Conservation (phyloP, 768 basidiomycete genomes). For the Termitomyces sp. region DNA sequence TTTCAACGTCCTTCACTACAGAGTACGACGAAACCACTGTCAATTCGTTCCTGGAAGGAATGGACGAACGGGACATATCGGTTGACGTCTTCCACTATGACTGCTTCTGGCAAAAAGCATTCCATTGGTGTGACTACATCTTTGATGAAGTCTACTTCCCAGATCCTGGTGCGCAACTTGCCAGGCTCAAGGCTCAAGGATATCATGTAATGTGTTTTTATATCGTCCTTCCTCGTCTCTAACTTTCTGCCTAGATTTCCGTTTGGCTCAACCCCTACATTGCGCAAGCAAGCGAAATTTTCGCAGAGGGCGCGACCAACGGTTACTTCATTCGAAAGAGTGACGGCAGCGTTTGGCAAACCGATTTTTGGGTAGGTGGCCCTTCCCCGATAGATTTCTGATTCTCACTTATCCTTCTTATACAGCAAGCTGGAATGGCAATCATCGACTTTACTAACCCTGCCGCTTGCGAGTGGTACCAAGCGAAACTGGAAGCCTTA, state of each 20-base stretch:
- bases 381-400: background rate
- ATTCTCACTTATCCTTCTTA: background rate
- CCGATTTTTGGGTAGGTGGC: constrained; percentile 34
- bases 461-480: constrained; percentile 42
- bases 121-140: constrained; percentile 39
- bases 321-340: constrained; percentile 45
- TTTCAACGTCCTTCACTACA: constrained; percentile 47
- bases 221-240: background rate
- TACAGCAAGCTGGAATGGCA: constrained; percentile 39
- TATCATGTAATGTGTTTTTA: constrained; percentile 33
- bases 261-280: constrained; percentile 44
- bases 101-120: constrained; percentile 39
- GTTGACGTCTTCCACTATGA: constrained; percentile 46
- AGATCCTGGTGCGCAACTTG: constrained; percentile 36
- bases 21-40: constrained; percentile 43
- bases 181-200: constrained; percentile 32
- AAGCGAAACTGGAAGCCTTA: constrained; percentile 29
- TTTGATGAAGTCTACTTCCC: constrained; percentile 47
- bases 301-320: constrained; percentile 37
- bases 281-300: constrained; percentile 36
- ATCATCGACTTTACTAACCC: constrained; percentile 45
- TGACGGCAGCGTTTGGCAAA: constrained; percentile 38
- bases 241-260: constrained; percentile 17
- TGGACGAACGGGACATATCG: constrained; percentile 35
- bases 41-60: constrained; percentile 39